Base-by-base conservation (phyloP, 2,329 filamentous ascomycete species). In the Tolypocladium cylindrosporum region DNA sequence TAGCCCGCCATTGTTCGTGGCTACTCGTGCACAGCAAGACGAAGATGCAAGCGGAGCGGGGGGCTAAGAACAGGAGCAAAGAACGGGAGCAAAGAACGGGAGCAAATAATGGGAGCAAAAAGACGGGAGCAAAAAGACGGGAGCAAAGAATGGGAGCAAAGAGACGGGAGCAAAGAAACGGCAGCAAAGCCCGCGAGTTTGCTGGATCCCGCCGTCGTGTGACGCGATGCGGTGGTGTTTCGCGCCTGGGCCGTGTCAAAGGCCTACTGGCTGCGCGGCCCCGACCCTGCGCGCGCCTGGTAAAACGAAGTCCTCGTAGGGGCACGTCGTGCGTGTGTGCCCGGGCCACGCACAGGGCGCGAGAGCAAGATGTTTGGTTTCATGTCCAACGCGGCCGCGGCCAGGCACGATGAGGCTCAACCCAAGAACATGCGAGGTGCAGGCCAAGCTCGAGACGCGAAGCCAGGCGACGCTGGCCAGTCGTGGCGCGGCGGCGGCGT, bases 401-500 rank as follows among this genome's bases (percentile, higher is more conserved):
- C 11, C 11, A 16, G 31, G 24, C 14, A 9, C 3, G 43, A 48
- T 31, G 43, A 31, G 24, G 45, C 45, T 34, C 45, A 31, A 11
- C 9, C 36, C 31, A 9, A 2, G 7, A 34, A 34, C 2, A 34
- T 34, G 6, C 31, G 31, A 48, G 13, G 7, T n/a, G 8, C 42
- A 27, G 7, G 43, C 8, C 13, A 24, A 39, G 10, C 11, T 14
- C 24, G 24, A 48, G 24, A 48, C 24, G 19, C 24, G 45, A 11
- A 19, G 45, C 27, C 9, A 27, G 7, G 14, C 55, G 43, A 40
- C 37, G 21, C 34, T 39, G 40, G 58, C 58, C 58, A 59, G 53
- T 57, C 58, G 52, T 45, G 55, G 51, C 34, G 34, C 58, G 52
- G 58, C 11, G 31, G 39, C 36, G 43, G 43, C 55, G 55, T 45